Conservation (phyloP, 2,329 filamentous ascomycete species). For the Stemphylium lycopersici region DNA sequence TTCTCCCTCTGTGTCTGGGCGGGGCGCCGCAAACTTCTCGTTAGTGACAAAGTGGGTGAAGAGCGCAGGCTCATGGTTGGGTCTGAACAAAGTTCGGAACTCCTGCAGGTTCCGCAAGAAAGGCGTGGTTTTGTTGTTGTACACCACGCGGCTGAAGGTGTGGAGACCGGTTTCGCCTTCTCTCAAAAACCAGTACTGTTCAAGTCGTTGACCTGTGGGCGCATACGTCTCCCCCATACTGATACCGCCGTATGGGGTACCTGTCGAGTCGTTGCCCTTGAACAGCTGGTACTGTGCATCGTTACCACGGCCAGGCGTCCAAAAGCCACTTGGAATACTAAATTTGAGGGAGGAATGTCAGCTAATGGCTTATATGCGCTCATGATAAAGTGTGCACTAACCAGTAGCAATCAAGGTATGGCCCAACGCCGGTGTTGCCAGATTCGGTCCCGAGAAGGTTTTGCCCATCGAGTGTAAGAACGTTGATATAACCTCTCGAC, state of each 20-base stretch:
- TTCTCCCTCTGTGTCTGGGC: conserved; percentile 53
- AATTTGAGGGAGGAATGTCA: neutral
- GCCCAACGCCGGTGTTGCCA: conserved; percentile 49
- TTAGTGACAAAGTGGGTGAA: conserved; percentile 68
- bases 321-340: conserved; percentile 62
- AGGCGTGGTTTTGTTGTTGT: conserved; percentile 63
- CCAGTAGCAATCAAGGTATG: conserved; percentile 38
- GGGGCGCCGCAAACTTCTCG: conserved; percentile 60
- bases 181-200: conserved; percentile 70
- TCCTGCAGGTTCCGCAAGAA: conserved; percentile 66
- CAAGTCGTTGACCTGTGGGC: conserved; percentile 63
- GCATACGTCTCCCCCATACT: conserved; percentile 65
- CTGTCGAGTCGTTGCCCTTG: conserved; percentile 57
- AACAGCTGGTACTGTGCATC: conserved; percentile 56
- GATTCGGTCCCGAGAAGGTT: conserved; percentile 27
- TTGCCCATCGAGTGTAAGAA: conserved; percentile 55
- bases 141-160: conserved; percentile 65
- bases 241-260: conserved; percentile 63
- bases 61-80: conserved; percentile 59
- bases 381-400: neutral
- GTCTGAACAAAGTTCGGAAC: conserved; percentile 64
- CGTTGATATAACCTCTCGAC: conserved; percentile 50
- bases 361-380: neutral
- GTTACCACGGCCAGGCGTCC: conserved; percentile 62
- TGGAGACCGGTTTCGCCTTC: conserved; percentile 69